Base-by-base conservation (phyloP, 257 asterid genomes). In the Solanum sitiens region DNA sequence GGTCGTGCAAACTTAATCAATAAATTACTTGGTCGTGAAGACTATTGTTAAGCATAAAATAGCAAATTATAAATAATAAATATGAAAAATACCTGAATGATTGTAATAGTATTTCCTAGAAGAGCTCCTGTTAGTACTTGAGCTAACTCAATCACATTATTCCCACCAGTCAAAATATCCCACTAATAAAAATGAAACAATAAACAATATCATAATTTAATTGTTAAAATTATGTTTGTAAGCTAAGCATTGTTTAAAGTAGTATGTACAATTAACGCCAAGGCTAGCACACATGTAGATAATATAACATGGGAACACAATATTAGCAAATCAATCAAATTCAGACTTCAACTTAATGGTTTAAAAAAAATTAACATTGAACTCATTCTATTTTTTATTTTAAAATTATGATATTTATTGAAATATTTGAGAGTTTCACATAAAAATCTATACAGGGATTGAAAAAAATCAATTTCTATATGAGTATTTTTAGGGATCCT, bases 161-260 rank as follows among this genome's bases (percentile, higher is more conserved):
- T 90, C 32, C 92, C 95, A 86, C 87, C 37, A 21, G 93, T 90
- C 50, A 94, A 76, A 40, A 90, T 92, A 86, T 95, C 98, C 98
- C 98, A 96, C 98, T 95, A 15, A 47, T 23, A 11, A 37, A 33
- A 33, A 33, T 44, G 7, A 63, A 8, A 13, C 8, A 4, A 82
- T 27, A 45, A 4, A 35, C 50, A 27, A 27, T 15, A 1, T 32
- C 2, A 25, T 44, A 77, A 77, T 14, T 76, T 8, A 77, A 7
- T 44, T 35, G 2, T 14, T 0, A 73, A 77, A 42, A 25, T 13
- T 13, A 14, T 8, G 3, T 27, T 25, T 18, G 50, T 44, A 37
- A n/a, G 8, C 2, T 44, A 8, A 77, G 8, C 0, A 77, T 4
- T 13, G 63, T 42, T 4, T 15, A 44, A 25, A 18, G 42, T 8